Evolutionary conservation across 345 rosid genomes (phyloP).

Genomic region (Hibiscus syriacus): DNA sequence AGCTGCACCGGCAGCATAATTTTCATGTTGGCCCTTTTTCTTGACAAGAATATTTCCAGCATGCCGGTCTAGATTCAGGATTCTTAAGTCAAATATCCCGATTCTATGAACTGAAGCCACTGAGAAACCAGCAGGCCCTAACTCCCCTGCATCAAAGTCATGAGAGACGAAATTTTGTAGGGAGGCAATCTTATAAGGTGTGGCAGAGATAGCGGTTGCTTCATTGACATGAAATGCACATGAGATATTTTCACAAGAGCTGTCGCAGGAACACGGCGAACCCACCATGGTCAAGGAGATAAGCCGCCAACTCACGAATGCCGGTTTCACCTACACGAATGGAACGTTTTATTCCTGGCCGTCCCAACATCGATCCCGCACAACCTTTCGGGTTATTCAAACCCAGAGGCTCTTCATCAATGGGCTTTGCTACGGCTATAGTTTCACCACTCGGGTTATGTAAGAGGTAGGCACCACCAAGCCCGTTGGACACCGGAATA

Average conservation of each 20-base stretch:
- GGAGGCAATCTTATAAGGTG: slow-evolving; percentile 57
- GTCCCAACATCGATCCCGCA: slow-evolving; percentile 57
- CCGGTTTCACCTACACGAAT: slow-evolving; percentile 71
- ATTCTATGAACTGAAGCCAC: slow-evolving; percentile 67
- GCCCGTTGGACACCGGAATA: slow-evolving; percentile 49
- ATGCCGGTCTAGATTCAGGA: slow-evolving; percentile 78
- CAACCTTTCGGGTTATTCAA: slow-evolving; percentile 70
- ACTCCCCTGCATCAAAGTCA: slow-evolving; percentile 73
- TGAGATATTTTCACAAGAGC: slow-evolving; percentile 61
- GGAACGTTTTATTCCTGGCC: slow-evolving; percentile 58
- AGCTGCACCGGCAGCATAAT: slow-evolving; percentile 27
- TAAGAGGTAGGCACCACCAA: slow-evolving; percentile 73
- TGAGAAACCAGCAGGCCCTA: slow-evolving; percentile 62
- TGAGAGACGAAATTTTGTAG: slow-evolving; percentile 67
- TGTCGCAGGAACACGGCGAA: slow-evolving; percentile 72
- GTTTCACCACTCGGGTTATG: slow-evolving; percentile 35
- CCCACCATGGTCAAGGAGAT: slow-evolving; percentile 59
- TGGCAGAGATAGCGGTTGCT: slow-evolving; percentile 14
- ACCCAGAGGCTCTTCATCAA: slow-evolving; percentile 72
- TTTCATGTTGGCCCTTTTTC: slow-evolving; percentile 30
- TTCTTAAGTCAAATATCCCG: slow-evolving; percentile 63
- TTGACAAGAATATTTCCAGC: slow-evolving; percentile 75
- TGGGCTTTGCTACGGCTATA: slow-evolving; percentile 67
- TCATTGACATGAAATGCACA: slow-evolving; percentile 46
- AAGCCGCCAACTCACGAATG: slow-evolving; percentile 70